Conservation (phyloP, 306 rosid species). For the Ceratonia siliqua region DNA sequence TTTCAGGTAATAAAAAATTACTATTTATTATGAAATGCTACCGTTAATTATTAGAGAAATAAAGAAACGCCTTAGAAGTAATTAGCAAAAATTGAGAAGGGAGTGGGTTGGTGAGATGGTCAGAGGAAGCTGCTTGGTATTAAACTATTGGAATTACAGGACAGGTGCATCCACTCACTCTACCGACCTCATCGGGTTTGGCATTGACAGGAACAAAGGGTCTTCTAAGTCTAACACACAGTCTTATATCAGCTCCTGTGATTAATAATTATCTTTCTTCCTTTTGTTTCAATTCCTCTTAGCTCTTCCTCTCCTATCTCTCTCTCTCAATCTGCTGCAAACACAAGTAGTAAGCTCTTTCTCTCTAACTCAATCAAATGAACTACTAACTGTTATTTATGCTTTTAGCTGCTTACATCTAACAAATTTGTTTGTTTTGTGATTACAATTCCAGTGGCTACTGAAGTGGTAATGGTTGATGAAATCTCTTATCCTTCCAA, state of each 20-base stretch:
- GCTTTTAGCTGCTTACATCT: background rate
- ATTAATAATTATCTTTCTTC: background rate
- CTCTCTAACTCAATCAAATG: background rate
- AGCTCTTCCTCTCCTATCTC: background rate
- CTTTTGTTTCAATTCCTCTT: background rate
- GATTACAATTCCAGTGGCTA: constrained; percentile 56
- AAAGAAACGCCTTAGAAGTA: background rate
- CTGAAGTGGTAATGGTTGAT: constrained; percentile 62
- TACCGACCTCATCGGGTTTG: constrained; percentile 37
- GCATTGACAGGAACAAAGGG: constrained; percentile 6
- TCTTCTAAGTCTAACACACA: background rate
- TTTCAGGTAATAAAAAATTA: too few relatives aligned
- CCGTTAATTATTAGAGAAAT: too few relatives aligned
- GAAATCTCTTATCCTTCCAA: constrained; percentile 75
- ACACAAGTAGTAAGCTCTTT: constrained; percentile 40
- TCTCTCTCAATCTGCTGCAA: constrained; percentile 9
- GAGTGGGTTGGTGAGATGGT: background rate
- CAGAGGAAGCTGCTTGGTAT: background rate
- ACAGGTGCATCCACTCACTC: constrained; percentile 20
- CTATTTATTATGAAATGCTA: too few relatives aligned
- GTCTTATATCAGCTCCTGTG: background rate
- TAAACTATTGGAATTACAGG: background rate
- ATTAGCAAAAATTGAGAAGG: background rate
- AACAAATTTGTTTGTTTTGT: constrained; percentile 11
- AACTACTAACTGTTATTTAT: background rate